Evolutionary conservation across 371 early-diverging fungal species (phyloP).

Genomic region (Mortierella sp.): DNA sequence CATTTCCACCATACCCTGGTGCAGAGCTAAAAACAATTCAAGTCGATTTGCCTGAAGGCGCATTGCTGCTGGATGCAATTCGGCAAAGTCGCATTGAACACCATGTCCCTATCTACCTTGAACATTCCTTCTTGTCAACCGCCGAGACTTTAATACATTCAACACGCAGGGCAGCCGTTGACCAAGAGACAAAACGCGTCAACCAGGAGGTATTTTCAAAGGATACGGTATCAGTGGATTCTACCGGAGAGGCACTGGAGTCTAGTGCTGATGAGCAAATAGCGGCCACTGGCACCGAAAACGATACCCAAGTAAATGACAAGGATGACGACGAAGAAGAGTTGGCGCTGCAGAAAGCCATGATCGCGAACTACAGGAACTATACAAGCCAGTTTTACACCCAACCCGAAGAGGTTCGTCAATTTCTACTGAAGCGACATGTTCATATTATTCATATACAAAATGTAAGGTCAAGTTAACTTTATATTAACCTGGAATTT

Average conservation of each 20-base stretch:
- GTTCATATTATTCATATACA: background rate
- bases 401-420: constrained; percentile 63
- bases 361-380: constrained; percentile 59
- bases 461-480: background rate
- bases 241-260: background rate
- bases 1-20: constrained; percentile 45
- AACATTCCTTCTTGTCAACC: constrained; percentile 60
- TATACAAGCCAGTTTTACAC: constrained; percentile 62
- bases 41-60: constrained; percentile 55
- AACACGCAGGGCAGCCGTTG: constrained; percentile 28
- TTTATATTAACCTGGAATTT: background rate
- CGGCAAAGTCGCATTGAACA: constrained; percentile 57
- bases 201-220: constrained; percentile 26
- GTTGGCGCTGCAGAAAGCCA: constrained; percentile 35
- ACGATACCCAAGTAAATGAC: background rate
- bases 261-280: background rate
- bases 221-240: background rate
- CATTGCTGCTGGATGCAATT: constrained; percentile 61
- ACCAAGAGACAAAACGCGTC: constrained; percentile 21
- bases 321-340: constrained; percentile 5
- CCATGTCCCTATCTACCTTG: constrained; percentile 61
- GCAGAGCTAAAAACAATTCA: constrained; percentile 43
- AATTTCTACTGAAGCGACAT: background rate
- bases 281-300: background rate
- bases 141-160: constrained; percentile 54